phyloP scores from a whole-genome alignment of 495 filamentous ascomycete genomes.

The Cairneyella variabilis region DNA sequence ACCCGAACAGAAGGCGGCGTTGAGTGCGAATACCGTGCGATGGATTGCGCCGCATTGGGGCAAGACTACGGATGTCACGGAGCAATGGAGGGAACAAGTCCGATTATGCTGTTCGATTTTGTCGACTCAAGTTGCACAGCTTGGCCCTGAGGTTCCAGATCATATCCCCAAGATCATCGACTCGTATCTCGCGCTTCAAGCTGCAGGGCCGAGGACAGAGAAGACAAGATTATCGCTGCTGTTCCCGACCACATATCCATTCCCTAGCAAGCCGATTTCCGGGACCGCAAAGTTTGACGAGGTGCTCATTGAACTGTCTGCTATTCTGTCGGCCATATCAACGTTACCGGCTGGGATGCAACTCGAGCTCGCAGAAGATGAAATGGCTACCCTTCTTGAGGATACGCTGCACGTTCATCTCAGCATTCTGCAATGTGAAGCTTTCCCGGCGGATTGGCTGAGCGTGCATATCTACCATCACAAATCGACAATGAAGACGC shows the following conservation, averaged over 20 bases:
- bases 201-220: slow-evolving; percentile 54
- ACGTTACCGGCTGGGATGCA: slow-evolving; percentile 64
- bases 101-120: slow-evolving; percentile 88
- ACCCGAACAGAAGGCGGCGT: slow-evolving; percentile 63
- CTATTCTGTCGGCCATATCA: slow-evolving; percentile 76
- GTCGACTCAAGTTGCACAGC: slow-evolving; percentile 71
- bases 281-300: slow-evolving; percentile 73
- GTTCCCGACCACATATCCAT: slow-evolving; percentile 88
- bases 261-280: slow-evolving; percentile 67
- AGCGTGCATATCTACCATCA: slow-evolving; percentile 95
- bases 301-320: slow-evolving; percentile 81
- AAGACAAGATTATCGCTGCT: slow-evolving; percentile 75
- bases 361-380: slow-evolving; percentile 67
- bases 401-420: slow-evolving; percentile 77
- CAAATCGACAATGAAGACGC: slow-evolving; percentile 78
- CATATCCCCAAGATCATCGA: slow-evolving; percentile 89
- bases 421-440: slow-evolving; percentile 83
- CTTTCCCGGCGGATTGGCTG: slow-evolving; percentile 87
- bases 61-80: slow-evolving; percentile 61
- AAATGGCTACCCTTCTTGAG: slow-evolving; percentile 70
- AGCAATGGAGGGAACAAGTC: slow-evolving; percentile 90
- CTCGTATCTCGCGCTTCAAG: slow-evolving; percentile 76
- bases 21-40: slow-evolving; percentile 76
- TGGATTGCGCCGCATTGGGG: slow-evolving; percentile 98
- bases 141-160: slow-evolving; percentile 75